phyloP scores from a whole-genome alignment of 1,284 basidiomycete genomes.

The Cutaneotrichosporon sp. region DNA sequence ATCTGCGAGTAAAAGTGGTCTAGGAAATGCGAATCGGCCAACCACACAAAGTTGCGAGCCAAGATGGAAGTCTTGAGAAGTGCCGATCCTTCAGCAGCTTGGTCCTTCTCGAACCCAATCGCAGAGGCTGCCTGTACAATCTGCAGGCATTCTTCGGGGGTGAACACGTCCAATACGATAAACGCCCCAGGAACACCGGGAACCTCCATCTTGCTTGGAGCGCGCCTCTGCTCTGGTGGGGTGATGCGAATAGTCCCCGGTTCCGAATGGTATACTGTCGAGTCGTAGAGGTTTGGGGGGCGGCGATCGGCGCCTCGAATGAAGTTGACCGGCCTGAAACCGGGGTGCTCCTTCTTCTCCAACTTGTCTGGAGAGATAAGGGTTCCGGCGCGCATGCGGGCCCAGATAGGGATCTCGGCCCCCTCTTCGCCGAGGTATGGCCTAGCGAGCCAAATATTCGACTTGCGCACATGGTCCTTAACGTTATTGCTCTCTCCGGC shows the following conservation, averaged over 20 bases:
- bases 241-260: conserved; percentile 54
- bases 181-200: conserved; percentile 57
- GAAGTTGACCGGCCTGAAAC: conserved; percentile 41
- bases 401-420: conserved; percentile 46
- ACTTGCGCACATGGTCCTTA: conserved; percentile 22
- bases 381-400: conserved; percentile 37
- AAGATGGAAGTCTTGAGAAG: conserved; percentile 56
- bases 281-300: conserved; percentile 59
- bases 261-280: conserved; percentile 56
- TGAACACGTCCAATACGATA: conserved; percentile 58
- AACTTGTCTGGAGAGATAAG: conserved; percentile 30
- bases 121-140: conserved; percentile 56
- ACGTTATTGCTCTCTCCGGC: conserved; percentile 27
- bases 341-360: conserved; percentile 31
- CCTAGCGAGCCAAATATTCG: conserved; percentile 44
- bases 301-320: conserved; percentile 53
- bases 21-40: conserved; percentile 57
- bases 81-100: conserved; percentile 57
- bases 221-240: conserved; percentile 32
- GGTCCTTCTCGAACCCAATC: conserved; percentile 58
- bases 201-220: conserved; percentile 40
- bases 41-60: conserved; percentile 61
- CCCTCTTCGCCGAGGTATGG: conserved; percentile 11
- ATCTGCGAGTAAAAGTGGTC: conserved; percentile 56
- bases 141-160: conserved; percentile 56